Conservation (phyloP, 139 green algal species). For the Coccomyxa sp. region DNA sequence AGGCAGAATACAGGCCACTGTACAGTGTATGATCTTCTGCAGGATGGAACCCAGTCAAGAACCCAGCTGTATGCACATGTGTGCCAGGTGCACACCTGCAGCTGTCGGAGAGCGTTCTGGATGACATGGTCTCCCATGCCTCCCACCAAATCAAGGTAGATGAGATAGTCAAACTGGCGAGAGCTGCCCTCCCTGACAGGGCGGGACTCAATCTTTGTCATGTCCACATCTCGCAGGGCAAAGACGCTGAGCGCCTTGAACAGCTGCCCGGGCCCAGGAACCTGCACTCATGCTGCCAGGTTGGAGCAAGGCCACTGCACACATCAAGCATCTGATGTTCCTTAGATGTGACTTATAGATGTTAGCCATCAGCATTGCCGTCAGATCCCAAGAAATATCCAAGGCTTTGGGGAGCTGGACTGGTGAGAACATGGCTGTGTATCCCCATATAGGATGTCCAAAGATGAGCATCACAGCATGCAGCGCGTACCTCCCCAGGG, state of each 20-base stretch:
- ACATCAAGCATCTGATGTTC: too few relatives aligned
- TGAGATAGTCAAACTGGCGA: conserved; percentile 93
- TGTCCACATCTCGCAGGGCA: conserved; percentile 93
- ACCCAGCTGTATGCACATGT: too few relatives aligned
- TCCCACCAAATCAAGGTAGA: conserved; percentile 94
- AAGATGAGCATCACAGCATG: too few relatives aligned
- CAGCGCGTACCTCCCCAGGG: neutral
- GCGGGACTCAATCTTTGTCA: conserved; percentile 95
- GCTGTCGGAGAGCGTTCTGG: conserved; percentile 90
- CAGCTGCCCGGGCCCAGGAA: conserved; percentile 77
- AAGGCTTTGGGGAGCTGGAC: too few relatives aligned
- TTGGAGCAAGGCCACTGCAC: too few relatives aligned
- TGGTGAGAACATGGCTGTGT: too few relatives aligned
- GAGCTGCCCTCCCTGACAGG: conserved; percentile 73
- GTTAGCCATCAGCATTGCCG: too few relatives aligned
- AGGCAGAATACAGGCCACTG: neutral
- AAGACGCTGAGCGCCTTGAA: conserved; percentile 97
- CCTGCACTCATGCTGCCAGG: too few relatives aligned
- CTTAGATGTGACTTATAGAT: too few relatives aligned
- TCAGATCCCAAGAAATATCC: too few relatives aligned
- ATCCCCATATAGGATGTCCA: too few relatives aligned
- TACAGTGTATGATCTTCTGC: neutral
- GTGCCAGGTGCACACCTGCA: conserved; percentile 64
- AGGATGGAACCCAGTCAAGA: neutral
- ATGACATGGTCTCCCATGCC: conserved; percentile 55